Conservation (phyloP, 805 yeast species). For the Isabelozyma heimii region DNA sequence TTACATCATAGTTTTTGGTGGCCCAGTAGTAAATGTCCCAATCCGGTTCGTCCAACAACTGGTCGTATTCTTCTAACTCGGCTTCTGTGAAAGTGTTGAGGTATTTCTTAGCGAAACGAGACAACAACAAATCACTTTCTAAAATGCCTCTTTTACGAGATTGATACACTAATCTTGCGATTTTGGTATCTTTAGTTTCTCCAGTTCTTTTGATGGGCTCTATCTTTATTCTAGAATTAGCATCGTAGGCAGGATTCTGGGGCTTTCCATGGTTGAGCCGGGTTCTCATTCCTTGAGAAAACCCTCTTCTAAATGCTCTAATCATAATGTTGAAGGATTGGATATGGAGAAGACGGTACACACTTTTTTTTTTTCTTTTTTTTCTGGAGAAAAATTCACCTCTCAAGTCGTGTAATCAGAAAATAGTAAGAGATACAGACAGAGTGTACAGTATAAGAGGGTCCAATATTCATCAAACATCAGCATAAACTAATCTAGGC, state of each 20-base stretch:
- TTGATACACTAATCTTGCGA: slow-evolving; percentile 89
- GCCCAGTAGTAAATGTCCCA: slow-evolving; percentile 99
- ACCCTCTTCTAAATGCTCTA: background rate
- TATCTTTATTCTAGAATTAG: slow-evolving; percentile 47
- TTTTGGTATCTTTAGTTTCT: slow-evolving; percentile 69
- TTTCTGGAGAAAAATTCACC: background rate
- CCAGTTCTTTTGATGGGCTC: slow-evolving; percentile 75
- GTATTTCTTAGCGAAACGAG: slow-evolving; percentile 80
- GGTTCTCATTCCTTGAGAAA: background rate
- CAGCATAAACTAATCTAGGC: no score
- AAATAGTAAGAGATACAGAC: no score
- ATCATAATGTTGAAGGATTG: background rate
- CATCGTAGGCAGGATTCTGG: slow-evolving; percentile 33
- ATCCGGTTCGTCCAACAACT: slow-evolving; percentile 86
- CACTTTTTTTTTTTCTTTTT: background rate
- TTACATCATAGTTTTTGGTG: slow-evolving; percentile 73
- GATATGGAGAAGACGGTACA: no score
- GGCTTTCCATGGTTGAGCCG: slow-evolving; percentile 41
- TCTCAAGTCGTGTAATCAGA: no score
- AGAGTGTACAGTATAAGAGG: no score
- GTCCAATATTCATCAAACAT: no score
- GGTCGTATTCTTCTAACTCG: slow-evolving; percentile 82
- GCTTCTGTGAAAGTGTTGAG: slow-evolving; percentile 55
- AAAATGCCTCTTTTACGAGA: slow-evolving; percentile 92
- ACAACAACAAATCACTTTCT: slow-evolving; percentile 83